A percentile compares a stretch with the other conserved stretches of the same genome.
Evolutionary conservation across 305 asterid species (phyloP).

Genomic region (Salvia sclarea): DNA sequence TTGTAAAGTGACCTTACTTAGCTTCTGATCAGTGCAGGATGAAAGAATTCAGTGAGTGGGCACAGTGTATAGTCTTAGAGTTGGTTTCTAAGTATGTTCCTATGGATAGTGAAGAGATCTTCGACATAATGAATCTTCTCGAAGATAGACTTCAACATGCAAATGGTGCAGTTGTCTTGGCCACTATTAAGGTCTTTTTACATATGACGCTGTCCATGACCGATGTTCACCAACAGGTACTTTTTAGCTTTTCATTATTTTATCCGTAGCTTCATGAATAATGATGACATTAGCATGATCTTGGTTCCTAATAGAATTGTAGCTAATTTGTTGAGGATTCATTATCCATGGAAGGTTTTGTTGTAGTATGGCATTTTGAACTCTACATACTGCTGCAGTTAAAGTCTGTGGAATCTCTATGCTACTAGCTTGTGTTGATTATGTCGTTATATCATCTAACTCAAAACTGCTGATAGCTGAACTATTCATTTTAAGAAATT

Average conservation of each 20-base stretch:
- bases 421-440: conserved; percentile 7
- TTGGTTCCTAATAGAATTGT: conserved; percentile 14
- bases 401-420: not conserved
- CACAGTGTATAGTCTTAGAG: conserved; percentile 89
- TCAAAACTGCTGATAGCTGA: conserved; percentile 4
- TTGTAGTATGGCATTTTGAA: conserved; percentile 21
- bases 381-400: conserved; percentile 8
- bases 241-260: conserved; percentile 25
- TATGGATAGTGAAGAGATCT: conserved; percentile 86
- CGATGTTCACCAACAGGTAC: conserved; percentile 99
- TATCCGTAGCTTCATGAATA: conserved; percentile 17
- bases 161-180: conserved; percentile 98
- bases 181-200: conserved; percentile 85
- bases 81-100: conserved; percentile 91
- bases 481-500: conserved; percentile 12
- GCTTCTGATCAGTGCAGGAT: conserved; percentile 58
- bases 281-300: conserved; percentile 29
- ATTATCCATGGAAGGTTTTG: conserved; percentile 20
- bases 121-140: conserved; percentile 98
- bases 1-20: conserved; percentile 26
- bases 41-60: conserved; percentile 97
- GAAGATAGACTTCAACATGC: conserved; percentile 99
- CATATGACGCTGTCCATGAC: conserved; percentile 97
- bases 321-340: conserved; percentile 7
- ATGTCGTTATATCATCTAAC: conserved; percentile 14